Conservation (phyloP, 208 protist genomes). For the Leptomonas seymouri region DNA sequence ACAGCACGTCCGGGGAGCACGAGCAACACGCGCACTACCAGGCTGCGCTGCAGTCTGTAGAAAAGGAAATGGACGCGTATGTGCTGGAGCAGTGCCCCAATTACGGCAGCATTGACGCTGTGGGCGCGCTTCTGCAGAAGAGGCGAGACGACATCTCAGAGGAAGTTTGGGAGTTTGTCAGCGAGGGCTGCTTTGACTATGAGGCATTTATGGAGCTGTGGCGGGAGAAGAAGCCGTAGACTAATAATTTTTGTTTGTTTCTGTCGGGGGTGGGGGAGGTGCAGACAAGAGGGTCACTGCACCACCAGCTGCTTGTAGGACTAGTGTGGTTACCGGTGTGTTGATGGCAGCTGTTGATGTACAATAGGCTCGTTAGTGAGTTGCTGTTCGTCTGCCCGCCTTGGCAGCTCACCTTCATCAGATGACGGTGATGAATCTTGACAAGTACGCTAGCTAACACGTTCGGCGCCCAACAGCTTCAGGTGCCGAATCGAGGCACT, state of each 20-base stretch:
- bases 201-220: constrained; percentile 66
- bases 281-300: no score
- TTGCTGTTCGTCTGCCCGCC: no score
- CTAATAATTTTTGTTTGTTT: neutral
- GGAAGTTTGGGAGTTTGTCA: constrained; percentile 85
- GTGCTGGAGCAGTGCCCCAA: constrained; percentile 42
- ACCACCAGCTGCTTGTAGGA: no score
- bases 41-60: constrained; percentile 55
- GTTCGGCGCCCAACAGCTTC: no score
- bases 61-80: constrained; percentile 60
- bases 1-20: constrained; percentile 55
- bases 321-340: no score
- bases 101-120: constrained; percentile 29
- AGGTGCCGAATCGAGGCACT: no score
- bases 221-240: constrained; percentile 36
- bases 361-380: no score
- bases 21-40: constrained; percentile 61
- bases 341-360: no score
- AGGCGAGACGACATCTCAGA: constrained; percentile 74
- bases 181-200: constrained; percentile 86
- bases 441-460: no score
- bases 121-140: constrained; percentile 48
- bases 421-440: no score
- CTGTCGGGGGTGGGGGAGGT: no score
- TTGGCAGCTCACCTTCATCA: no score